Evolutionary conservation across 306 rosid genomes (phyloP).

Genomic region (Quercus agrifolia): DNA sequence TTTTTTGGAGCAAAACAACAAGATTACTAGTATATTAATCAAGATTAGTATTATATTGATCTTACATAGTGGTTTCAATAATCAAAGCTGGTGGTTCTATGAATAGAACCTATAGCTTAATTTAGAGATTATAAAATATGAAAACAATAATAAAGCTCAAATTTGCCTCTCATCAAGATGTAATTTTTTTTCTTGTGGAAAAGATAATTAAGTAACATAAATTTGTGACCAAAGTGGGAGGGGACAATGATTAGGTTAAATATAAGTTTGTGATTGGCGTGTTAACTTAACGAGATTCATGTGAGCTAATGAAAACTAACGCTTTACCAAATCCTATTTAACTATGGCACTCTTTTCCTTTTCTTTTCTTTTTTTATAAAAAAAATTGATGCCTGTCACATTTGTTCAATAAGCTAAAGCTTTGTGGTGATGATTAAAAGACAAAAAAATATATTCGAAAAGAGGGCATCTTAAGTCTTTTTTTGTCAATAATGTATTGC

Average conservation of each 20-base stretch:
- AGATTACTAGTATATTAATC: neutral
- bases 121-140: conserved; percentile 2
- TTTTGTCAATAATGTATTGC: neutral
- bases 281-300: conserved; percentile 28
- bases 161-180: neutral
- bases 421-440: neutral
- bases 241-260: neutral
- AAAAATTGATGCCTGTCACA: neutral
- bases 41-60: neutral
- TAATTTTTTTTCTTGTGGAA: no score
- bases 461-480: neutral
- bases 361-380: neutral
- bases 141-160: neutral
- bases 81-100: conserved; percentile 18
- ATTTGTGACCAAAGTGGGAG: neutral
- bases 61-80: neutral
- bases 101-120: neutral
- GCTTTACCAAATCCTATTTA: conserved; percentile 16
- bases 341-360: neutral
- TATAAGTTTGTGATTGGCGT: conserved; percentile 4
- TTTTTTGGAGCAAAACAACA: neutral
- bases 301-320: conserved; percentile 28
- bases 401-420: neutral
- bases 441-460: neutral
- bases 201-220: no score